Conservation (phyloP, 1,284 basidiomycete species). For the Clitocybe nebularis region DNA sequence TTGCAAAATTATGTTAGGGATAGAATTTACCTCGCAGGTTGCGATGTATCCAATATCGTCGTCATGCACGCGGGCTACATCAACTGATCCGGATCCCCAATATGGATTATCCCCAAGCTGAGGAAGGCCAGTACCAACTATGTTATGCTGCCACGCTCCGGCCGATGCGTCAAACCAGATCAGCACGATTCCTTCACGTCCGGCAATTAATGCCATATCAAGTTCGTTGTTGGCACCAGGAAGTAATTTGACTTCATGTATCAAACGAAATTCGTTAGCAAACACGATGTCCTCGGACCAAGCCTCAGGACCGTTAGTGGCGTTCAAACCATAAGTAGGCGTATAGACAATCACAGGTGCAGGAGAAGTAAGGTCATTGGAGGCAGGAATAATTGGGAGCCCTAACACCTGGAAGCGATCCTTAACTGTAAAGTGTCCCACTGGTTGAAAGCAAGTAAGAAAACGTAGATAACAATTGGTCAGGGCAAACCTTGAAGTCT, state of each 20-base stretch:
- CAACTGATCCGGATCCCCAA: conserved; percentile 25
- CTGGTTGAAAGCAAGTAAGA: too few species aligned
- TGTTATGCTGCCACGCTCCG: conserved; percentile 12
- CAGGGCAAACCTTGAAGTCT: not conserved
- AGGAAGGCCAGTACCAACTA: conserved; percentile 22
- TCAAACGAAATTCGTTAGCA: conserved; percentile 17
- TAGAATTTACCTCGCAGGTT: conserved; percentile 18
- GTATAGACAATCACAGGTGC: conserved; percentile 27
- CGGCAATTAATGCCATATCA: conserved; percentile 25
- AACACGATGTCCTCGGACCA: conserved; percentile 17
- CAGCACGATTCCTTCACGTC: conserved; percentile 22
- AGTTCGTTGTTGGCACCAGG: conserved; percentile 17
- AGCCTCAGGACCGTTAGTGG: conserved; percentile 3
- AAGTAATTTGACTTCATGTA: conserved; percentile 24
- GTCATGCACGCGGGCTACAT: conserved; percentile 20
- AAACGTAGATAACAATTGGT: too few species aligned
- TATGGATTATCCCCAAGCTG: conserved; percentile 13
- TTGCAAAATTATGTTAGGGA: too few species aligned
- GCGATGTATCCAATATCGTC: conserved; percentile 27
- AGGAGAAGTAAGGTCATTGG: conserved; percentile 19
- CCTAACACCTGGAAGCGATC: not conserved
- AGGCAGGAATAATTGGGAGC: not conserved
- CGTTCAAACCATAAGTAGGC: conserved; percentile 14
- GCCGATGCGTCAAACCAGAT: conserved; percentile 20
- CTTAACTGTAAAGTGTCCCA: too few species aligned